Percentiles rank a stretch among this genome's conserved stretches.
Conservation (phyloP, 2,329 filamentous ascomycete genomes). For the Curvularia sp. region DNA sequence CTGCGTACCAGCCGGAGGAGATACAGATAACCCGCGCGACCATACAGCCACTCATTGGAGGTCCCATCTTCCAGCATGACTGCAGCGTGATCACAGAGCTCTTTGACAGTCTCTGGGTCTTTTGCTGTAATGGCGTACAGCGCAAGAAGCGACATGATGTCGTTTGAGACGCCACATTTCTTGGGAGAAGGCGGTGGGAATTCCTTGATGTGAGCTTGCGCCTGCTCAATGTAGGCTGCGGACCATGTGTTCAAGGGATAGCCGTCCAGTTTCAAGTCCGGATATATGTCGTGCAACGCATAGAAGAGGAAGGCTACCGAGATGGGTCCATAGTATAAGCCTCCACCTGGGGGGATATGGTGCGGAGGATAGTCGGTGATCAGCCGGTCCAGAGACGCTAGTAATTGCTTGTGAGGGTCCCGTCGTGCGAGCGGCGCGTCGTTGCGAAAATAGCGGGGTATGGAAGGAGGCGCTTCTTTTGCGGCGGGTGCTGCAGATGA, state of each 20-base stretch:
- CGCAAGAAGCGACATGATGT: conserved; percentile 59
- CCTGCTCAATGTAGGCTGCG: conserved; percentile 59
- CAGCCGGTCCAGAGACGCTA: conserved; percentile 59
- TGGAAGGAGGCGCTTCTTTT: conserved; percentile 34
- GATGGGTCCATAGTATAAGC: conserved; percentile 60
- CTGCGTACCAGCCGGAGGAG: conserved; percentile 69
- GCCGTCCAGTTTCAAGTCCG: conserved; percentile 56
- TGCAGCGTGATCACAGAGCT: conserved; percentile 59
- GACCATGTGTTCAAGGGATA: conserved; percentile 58
- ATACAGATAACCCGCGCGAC: conserved; percentile 72
- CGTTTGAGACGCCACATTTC: conserved; percentile 60
- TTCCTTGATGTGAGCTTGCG: conserved; percentile 58
- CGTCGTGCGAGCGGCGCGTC: conserved; percentile 47
- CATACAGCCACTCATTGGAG: conserved; percentile 70
- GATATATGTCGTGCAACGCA: conserved; percentile 58
- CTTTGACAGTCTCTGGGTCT: conserved; percentile 57
- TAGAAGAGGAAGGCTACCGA: conserved; percentile 60
- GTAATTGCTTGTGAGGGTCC: conserved; percentile 60
- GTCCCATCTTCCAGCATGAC: conserved; percentile 58
- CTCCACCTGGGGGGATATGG: conserved; percentile 55
- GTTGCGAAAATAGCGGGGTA: conserved; percentile 54
- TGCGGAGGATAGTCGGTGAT: conserved; percentile 58
- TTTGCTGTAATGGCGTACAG: conserved; percentile 60
- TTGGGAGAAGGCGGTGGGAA: conserved; percentile 56
- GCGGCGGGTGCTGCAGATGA: conserved; percentile 23